phyloP scores from a whole-genome alignment of 2,329 filamentous ascomycete genomes.

The Sporothrix protearum region DNA sequence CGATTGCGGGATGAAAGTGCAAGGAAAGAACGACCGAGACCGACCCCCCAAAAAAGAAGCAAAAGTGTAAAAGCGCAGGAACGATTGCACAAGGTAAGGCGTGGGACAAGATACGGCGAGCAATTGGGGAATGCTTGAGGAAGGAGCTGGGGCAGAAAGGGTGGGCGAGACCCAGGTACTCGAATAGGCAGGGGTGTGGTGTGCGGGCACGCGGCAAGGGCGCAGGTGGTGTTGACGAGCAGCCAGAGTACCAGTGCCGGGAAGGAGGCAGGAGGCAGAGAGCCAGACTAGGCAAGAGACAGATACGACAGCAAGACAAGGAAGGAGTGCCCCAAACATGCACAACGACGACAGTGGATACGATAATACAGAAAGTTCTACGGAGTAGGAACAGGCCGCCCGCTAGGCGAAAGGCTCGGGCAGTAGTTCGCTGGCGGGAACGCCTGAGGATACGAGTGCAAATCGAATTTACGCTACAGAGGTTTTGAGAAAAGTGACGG shows the following conservation, averaged over 20 bases:
- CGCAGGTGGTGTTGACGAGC: slow-evolving; percentile 13
- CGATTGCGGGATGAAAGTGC: background rate
- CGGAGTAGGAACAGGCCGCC: background rate
- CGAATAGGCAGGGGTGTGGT: slow-evolving; percentile 1
- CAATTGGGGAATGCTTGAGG: slow-evolving; percentile 6
- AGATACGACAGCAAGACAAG: background rate
- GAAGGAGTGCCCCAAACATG: slow-evolving; percentile 4
- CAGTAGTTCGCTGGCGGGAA: background rate
- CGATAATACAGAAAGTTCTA: background rate
- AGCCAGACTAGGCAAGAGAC: background rate
- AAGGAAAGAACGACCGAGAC: background rate
- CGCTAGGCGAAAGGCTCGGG: slow-evolving; percentile 3
- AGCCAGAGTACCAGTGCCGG: background rate
- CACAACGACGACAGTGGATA: background rate
- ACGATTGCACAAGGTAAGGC: background rate
- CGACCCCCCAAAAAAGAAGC: slow-evolving; percentile 14
- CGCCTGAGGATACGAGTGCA: background rate
- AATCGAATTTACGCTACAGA: background rate
- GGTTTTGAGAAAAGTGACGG: background rate
- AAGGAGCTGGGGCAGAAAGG: background rate
- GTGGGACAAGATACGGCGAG: background rate
- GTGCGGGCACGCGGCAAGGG: slow-evolving; percentile 12
- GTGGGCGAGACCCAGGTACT: slow-evolving; percentile 16
- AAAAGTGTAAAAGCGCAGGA: slow-evolving; percentile 3
- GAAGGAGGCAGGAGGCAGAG: background rate